Evolutionary conservation across 441 rosid species (phyloP).

Genomic region (Adansonia grandidieri): DNA sequence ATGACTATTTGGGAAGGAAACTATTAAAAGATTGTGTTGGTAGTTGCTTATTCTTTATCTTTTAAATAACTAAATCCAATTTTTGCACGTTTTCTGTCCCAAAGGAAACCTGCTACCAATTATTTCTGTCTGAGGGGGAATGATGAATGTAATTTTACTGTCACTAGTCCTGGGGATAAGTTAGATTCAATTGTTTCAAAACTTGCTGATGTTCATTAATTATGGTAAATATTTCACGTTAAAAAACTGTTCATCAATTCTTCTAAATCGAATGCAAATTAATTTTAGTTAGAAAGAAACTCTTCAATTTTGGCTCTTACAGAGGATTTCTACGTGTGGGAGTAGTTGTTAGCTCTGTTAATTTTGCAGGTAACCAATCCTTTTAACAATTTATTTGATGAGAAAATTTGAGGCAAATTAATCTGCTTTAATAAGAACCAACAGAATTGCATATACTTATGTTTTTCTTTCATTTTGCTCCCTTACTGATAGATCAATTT

Average conservation of each 20-base stretch:
- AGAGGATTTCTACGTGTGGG: not conserved
- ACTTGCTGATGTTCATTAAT: not conserved
- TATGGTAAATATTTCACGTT: not conserved
- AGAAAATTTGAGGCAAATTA: not conserved
- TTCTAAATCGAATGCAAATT: too few species aligned
- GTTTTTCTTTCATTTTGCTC: too few species aligned
- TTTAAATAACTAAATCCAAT: not conserved
- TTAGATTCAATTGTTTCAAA: not conserved
- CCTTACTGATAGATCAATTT: not conserved
- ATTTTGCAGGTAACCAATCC: not conserved
- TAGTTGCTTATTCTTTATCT: not conserved
- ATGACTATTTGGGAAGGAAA: not conserved
- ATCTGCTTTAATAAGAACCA: not conserved
- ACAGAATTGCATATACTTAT: too few species aligned
- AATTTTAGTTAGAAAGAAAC: not conserved
- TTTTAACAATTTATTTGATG: not conserved
- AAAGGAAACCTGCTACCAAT: not conserved
- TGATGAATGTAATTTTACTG: not conserved
- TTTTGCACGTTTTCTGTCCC: not conserved
- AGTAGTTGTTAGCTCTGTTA: not conserved
- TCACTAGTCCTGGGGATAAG: not conserved
- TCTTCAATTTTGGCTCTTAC: not conserved
- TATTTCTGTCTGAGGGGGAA: not conserved
- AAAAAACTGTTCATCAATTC: too few species aligned
- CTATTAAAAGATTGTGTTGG: not conserved